Conservation (phyloP, 306 rosid genomes). For the Casuarina glauca region DNA sequence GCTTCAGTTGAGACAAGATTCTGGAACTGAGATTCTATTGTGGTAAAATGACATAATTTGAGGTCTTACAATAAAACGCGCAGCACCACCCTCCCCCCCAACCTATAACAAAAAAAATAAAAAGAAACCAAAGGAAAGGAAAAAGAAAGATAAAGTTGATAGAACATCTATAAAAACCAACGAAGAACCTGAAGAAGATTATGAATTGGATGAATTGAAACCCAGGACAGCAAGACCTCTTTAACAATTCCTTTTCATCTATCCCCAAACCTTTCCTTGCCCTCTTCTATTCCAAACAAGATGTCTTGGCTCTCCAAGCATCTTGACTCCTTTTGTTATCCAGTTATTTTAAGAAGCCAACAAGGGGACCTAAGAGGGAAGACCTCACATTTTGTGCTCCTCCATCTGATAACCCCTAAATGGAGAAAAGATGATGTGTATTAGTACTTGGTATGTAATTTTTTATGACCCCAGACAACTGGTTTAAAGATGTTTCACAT, state of each 20-base stretch:
- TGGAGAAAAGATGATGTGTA: background rate
- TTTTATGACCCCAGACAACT: background rate
- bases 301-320: background rate
- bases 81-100: background rate
- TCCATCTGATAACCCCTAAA: background rate
- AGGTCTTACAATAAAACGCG: background rate
- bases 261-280: background rate
- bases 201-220: background rate
- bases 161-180: background rate
- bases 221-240: background rate
- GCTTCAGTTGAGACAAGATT: background rate
- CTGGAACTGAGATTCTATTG: conserved; percentile 4
- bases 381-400: background rate
- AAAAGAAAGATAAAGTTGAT: background rate
- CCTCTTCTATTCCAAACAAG: background rate
- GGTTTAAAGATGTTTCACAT: background rate
- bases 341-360: background rate
- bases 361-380: background rate
- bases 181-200: background rate
- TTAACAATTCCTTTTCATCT: background rate
- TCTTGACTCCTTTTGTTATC: background rate
- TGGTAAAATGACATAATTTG: background rate
- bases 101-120: too few species aligned
- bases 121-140: background rate
- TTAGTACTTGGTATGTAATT: background rate